A percentile compares a stretch with the other conserved stretches of the same genome.
phyloP scores from a whole-genome alignment of 164 flowering plant species.

The Platanus orientalis region DNA sequence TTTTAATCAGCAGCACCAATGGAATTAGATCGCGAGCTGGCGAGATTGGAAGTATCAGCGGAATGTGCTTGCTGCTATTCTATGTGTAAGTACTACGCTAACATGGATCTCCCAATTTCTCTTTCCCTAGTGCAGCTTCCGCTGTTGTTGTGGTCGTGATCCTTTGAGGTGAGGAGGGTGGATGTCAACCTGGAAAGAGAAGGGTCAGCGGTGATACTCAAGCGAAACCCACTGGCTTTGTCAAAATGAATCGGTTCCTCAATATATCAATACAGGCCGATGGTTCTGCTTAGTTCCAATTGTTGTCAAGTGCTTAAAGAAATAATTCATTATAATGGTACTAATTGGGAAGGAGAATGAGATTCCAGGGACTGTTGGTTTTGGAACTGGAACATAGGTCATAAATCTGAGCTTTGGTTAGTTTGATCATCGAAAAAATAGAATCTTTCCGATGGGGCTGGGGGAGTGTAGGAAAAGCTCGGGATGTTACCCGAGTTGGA shows the following conservation, averaged over 20 bases:
- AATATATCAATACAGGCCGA: too few relatives aligned
- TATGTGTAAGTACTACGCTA: conserved; percentile 27
- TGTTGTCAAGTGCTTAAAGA: too few relatives aligned
- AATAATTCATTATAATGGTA: too few relatives aligned
- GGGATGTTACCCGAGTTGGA: conserved; percentile 47
- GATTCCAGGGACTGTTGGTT: conserved; percentile 54
- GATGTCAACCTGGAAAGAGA: conserved; percentile 39
- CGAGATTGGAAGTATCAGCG: neutral
- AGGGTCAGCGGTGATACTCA: conserved; percentile 67
- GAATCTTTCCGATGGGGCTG: conserved; percentile 58
- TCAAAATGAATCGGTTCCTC: too few relatives aligned
- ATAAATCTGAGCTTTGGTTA: conserved; percentile 44
- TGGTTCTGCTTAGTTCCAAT: too few relatives aligned
- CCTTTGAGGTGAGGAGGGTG: conserved; percentile 12
- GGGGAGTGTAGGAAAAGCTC: conserved; percentile 91
- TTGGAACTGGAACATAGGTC: conserved; percentile 37
- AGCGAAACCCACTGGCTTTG: too few relatives aligned
- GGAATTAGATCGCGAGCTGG: conserved; percentile 47
- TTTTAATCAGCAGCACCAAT: conserved; percentile 24
- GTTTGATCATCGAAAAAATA: conserved; percentile 55
- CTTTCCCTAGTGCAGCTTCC: neutral
- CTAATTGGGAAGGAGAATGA: conserved; percentile 90
- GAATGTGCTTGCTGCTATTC: neutral
- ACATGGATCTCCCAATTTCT: conserved; percentile 31
- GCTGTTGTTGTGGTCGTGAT: neutral